Conservation (phyloP, 192 early-diverging fungal genomes). For the Spizellomyces sp. region DNA sequence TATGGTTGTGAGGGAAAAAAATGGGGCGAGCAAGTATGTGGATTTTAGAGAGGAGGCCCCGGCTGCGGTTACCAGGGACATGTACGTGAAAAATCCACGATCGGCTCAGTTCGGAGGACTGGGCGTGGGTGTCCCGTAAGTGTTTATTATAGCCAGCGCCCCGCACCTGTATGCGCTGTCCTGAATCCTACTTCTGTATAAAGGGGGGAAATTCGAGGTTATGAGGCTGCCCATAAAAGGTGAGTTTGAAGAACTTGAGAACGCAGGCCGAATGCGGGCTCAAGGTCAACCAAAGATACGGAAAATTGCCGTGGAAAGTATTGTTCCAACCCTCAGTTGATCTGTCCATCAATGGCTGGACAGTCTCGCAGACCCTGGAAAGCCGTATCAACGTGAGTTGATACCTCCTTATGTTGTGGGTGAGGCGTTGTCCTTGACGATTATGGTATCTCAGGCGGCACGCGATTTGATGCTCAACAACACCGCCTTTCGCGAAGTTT, state of each 20-base stretch:
- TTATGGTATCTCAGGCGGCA: too few species aligned
- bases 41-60: slow-evolving; percentile 92
- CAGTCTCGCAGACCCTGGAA: slow-evolving; percentile 52
- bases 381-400: slow-evolving; percentile 32
- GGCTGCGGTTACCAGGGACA: slow-evolving; percentile 66
- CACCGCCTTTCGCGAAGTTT: slow-evolving; percentile 54
- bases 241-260: slow-evolving; percentile 20
- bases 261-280: not conserved
- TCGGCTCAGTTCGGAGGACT: slow-evolving; percentile 73
- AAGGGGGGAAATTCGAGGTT: slow-evolving; percentile 85
- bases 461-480: slow-evolving; percentile 39
- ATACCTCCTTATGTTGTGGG: not conserved
- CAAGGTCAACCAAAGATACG: slow-evolving; percentile 43
- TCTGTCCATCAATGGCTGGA: slow-evolving; percentile 77
- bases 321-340: slow-evolving; percentile 78
- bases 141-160: slow-evolving; percentile 6
- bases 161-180: not conserved
- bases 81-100: slow-evolving; percentile 77
- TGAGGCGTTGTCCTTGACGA: too few species aligned
- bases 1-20: slow-evolving; percentile 74
- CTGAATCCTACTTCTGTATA: slow-evolving; percentile 3
- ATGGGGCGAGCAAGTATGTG: slow-evolving; percentile 56
- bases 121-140: slow-evolving; percentile 75
- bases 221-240: slow-evolving; percentile 74
- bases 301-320: slow-evolving; percentile 79